Percentiles rank a stretch among this genome's conserved stretches.
Evolutionary conservation across 441 rosid genomes (phyloP).

Genomic region (Populus tomentosa): DNA sequence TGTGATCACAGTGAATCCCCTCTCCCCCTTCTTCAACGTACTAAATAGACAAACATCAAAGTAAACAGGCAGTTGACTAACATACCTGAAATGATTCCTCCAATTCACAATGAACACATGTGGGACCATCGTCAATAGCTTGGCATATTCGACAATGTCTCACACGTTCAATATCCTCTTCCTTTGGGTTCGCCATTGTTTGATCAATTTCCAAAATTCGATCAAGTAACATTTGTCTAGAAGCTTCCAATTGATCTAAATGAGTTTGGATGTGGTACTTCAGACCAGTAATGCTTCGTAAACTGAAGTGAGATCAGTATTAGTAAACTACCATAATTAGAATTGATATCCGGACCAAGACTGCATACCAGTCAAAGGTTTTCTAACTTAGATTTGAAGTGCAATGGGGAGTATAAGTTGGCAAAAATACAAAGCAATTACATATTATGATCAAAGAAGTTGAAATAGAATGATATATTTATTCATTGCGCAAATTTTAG

Average conservation of each 20-base stretch:
- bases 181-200: conserved; percentile 76
- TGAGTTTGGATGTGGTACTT: conserved; percentile 85
- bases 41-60: conserved; percentile 8
- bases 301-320: conserved; percentile 44
- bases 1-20: neutral
- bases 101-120: conserved; percentile 81
- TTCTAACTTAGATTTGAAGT: neutral
- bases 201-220: conserved; percentile 70
- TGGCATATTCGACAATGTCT: conserved; percentile 71
- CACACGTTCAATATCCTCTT: conserved; percentile 76
- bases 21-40: neutral
- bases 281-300: conserved; percentile 62
- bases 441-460: neutral
- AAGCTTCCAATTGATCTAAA: conserved; percentile 66
- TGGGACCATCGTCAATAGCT: conserved; percentile 69
- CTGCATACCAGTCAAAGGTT: neutral
- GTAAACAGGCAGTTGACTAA: conserved; percentile 13
- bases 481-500: neutral
- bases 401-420: neutral
- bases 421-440: neutral
- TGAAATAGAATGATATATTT: neutral
- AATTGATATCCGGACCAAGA: conserved; percentile 6
- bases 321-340: conserved; percentile 8
- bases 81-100: conserved; percentile 82
- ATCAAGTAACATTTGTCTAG: conserved; percentile 60